Evolutionary conservation across 305 asterid genomes (phyloP).

Genomic region (Plantago coronopus): DNA sequence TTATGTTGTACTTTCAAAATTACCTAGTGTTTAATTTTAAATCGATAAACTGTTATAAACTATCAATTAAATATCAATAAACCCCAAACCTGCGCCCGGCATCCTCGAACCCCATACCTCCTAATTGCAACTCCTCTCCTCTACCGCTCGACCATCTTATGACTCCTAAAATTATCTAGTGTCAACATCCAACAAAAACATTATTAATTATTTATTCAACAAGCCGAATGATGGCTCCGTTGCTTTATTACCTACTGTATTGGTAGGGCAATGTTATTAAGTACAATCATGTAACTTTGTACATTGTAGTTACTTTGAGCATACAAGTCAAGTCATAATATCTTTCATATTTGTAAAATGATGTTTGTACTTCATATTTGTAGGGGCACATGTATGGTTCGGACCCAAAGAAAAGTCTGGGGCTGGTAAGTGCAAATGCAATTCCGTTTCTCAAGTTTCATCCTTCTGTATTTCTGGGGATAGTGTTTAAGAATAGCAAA

Average conservation of each 20-base stretch:
- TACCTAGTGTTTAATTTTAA: too few species aligned
- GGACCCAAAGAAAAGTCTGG: conserved; percentile 48
- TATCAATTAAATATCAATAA: too few species aligned
- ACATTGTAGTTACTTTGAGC: conserved; percentile 9
- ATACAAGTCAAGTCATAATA: conserved; percentile 6
- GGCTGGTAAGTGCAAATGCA: conserved; percentile 44
- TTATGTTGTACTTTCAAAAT: too few species aligned
- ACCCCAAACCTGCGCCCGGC: too few species aligned
- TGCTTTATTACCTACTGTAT: conserved; percentile 16
- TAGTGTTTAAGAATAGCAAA: too few species aligned
- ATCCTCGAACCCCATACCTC: too few species aligned
- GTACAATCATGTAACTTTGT: conserved; percentile 19
- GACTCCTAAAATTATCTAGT: too few species aligned
- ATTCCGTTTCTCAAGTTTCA: background rate
- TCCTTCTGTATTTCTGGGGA: too few species aligned
- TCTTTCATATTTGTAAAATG: conserved; percentile 16
- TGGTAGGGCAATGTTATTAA: conserved; percentile 17
- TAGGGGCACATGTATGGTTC: conserved; percentile 27
- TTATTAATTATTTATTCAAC: background rate
- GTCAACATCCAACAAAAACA: background rate
- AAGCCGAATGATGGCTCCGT: background rate
- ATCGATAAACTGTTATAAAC: too few species aligned
- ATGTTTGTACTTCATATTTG: conserved; percentile 28
- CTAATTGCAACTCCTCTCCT: too few species aligned
- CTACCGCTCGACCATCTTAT: too few species aligned